Evolutionary conservation across 805 yeast genomes (phyloP), one percentile per base, ranked within the genome.

Genomic region (Lipomyces orientalis): DNA sequence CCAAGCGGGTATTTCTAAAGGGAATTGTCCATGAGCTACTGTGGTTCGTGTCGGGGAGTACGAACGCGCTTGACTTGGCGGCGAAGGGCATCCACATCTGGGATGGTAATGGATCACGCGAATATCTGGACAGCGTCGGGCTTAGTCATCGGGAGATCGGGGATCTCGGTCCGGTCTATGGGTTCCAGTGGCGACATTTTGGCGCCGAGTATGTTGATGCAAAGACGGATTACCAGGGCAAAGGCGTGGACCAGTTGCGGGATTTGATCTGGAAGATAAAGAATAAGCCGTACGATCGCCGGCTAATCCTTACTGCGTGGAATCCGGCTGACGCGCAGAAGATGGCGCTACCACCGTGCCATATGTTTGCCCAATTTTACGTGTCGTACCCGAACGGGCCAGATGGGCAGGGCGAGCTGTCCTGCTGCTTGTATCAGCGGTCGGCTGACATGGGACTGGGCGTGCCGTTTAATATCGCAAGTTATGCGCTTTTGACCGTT

Each of bases 391-490:
- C 97, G n/a, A 76, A 79, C 60, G 81, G 81, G 34, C 51, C 65
- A 14, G 78, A 75, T 43, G 76, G 76, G 33, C 86, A 80, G 73
- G 96, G 96, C 29, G 87, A 84, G 74, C 84, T 95, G 64, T 90
- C 95, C 12, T 95, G 99, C 78, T 85, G 90, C 66, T 82, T 95
- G 81, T 95, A 95, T 79, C 99, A 95, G 81, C 86, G 99, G 75
- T 90, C 97, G n/a, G 94, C 98, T 79, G 99, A 95, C 76, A 93
- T 95, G 97, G 99, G 99, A 0, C 85, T 95, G n/a, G 99, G 99
- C 14, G 98, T 95, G 29, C 99, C 99, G 0, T 95, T 95, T 79
- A 95, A 95, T 77, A 95, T 95, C 75, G 99, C 99, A 0, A 92
- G 98, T 0, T 95, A 95, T 77, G 97, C 99, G 0, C 81, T 95